These are phyloP conservation scores for Pyrrhoderma noxium DNA, from an alignment of 1,284 basidiomycete species.

Conservation along the genomic window DNA sequence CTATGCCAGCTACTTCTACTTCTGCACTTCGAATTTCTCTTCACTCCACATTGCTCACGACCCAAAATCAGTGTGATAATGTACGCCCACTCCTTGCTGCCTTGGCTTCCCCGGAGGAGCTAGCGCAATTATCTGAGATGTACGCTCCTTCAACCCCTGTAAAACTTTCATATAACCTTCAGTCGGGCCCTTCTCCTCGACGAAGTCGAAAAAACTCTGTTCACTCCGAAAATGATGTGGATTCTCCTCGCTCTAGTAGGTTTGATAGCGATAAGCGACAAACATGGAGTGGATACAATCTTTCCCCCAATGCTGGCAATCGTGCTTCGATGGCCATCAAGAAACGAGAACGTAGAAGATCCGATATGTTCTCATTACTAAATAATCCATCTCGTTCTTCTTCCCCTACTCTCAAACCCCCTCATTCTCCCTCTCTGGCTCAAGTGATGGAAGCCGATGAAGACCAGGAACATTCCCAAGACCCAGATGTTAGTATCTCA, in stretches of 20 bases:
- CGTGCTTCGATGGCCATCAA: conserved; percentile 25
- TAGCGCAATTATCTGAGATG: conserved; percentile 74
- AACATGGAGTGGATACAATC: conserved; percentile 67
- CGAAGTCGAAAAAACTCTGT: conserved; percentile 26
- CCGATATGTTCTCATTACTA: conserved; percentile 44
- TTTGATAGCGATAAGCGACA: conserved; percentile 45
- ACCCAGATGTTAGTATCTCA: conserved; percentile 5
- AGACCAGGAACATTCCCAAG: conserved; percentile 13
- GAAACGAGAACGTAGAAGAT: conserved; percentile 39
- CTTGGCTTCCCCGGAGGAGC: conserved; percentile 57
- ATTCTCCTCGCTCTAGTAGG: conserved; percentile 15
- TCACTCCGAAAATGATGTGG: conserved; percentile 24
- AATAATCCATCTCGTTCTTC: conserved; percentile 20
- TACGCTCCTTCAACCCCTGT: conserved; percentile 69
- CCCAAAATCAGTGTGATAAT: conserved; percentile 71
- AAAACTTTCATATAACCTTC: conserved; percentile 31
- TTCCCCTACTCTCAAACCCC: conserved; percentile 22
- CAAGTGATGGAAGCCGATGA: conserved; percentile 19
- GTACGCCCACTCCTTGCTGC: conserved; percentile 70
- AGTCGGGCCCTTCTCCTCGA: conserved; percentile 36
- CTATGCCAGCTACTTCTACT: conserved; percentile 39
- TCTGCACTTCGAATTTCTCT: conserved; percentile 61
- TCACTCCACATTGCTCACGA: conserved; percentile 62
- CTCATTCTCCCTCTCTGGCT: conserved; percentile 24
- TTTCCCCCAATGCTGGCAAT: conserved; percentile 31